Evolutionary conservation across 306 rosid genomes (phyloP).

Genomic region (Sechiopsis laciniata): DNA sequence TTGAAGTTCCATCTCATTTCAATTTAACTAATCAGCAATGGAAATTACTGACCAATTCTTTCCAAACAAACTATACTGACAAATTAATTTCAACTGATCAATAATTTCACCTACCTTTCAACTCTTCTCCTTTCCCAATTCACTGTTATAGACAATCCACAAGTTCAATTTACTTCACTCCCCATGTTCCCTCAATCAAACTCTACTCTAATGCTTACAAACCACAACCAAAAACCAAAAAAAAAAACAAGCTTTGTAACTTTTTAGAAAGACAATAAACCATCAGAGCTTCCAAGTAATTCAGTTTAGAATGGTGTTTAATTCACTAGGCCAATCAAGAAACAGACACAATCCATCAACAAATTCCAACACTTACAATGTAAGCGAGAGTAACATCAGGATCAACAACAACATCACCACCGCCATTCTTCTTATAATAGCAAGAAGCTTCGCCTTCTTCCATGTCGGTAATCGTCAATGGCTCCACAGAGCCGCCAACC

Average conservation of each 20-base stretch:
- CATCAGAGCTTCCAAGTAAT: background rate
- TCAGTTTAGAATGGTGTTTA: background rate
- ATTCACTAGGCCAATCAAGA: conserved; percentile 1
- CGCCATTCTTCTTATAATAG: conserved; percentile 46
- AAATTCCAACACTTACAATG: conserved; percentile 45
- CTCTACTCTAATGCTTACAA: background rate
- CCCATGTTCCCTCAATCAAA: background rate
- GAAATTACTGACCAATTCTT: background rate
- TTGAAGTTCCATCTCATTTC: background rate
- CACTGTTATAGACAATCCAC: background rate
- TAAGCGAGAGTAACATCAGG: conserved; percentile 54
- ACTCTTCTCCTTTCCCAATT: background rate
- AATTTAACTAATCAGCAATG: background rate
- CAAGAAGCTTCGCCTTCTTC: conserved; percentile 78
- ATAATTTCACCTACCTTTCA: background rate
- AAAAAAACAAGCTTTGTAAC: background rate
- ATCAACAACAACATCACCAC: conserved; percentile 21
- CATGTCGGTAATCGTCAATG: too few relatives aligned
- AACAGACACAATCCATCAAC: conserved; percentile 13
- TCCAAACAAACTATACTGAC: background rate
- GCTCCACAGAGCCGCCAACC: conserved; percentile 24
- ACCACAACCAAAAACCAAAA: background rate
- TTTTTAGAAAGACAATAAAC: background rate
- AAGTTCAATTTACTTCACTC: background rate
- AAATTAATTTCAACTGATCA: background rate